Conservation (phyloP, 202 grass and related monocot genomes). For the Setaria italica region DNA sequence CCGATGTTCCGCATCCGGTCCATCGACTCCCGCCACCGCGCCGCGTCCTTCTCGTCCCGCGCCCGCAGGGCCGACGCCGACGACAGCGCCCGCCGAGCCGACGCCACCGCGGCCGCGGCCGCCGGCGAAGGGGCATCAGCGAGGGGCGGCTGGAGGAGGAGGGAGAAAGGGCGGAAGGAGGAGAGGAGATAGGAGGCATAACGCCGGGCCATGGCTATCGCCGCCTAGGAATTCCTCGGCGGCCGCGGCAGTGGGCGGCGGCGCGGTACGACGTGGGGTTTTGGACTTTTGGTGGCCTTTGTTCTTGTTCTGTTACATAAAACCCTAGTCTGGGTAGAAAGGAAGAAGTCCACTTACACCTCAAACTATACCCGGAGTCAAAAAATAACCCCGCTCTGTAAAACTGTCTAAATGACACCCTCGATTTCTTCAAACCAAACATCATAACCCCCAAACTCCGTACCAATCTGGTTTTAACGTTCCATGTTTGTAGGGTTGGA, state of each 20-base stretch:
- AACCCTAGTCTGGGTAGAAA: conserved; percentile 27
- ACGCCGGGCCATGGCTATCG: conserved; percentile 79
- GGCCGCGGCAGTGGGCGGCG: conserved; percentile 2
- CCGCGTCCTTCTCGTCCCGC: conserved; percentile 80
- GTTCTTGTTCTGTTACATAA: not conserved
- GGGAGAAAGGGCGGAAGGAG: conserved; percentile 58
- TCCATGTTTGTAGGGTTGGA: too few species aligned
- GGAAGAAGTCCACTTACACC: too few species aligned
- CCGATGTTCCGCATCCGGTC: conserved; percentile 92
- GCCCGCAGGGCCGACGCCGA: conserved; percentile 62
- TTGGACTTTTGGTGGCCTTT: not conserved
- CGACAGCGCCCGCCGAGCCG: conserved; percentile 61
- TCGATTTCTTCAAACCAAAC: too few species aligned
- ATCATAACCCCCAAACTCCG: too few species aligned
- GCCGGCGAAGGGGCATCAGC: conserved; percentile 42
- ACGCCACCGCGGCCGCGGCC: conserved; percentile 11
- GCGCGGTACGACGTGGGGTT: not conserved
- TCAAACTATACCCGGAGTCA: too few species aligned
- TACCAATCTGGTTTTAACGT: too few species aligned
- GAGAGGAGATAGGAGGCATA: conserved; percentile 58
- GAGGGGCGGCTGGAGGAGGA: conserved; percentile 58
- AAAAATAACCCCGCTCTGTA: too few species aligned
- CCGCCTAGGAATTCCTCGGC: conserved; percentile 41
- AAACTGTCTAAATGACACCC: too few species aligned
- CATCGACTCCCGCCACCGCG: conserved; percentile 86